phyloP scores from a whole-genome alignment of 768 basidiomycete genomes.

The Tricholoma terreum region DNA sequence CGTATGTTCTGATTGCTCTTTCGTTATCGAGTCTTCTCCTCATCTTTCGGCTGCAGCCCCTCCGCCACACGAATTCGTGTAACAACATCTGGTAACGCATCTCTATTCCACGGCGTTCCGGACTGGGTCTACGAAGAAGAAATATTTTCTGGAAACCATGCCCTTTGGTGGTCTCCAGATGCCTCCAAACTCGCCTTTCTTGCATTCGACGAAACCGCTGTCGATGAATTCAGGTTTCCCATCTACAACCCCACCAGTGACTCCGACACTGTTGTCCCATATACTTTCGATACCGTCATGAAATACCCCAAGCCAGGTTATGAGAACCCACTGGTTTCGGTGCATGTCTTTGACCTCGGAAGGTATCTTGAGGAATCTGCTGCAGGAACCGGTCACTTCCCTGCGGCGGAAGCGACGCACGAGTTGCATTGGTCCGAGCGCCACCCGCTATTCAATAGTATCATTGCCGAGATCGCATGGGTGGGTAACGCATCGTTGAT shows the following conservation, averaged over 20 bases:
- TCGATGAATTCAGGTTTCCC: slow-evolving; percentile 84
- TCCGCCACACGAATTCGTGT: slow-evolving; percentile 60
- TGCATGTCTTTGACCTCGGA: slow-evolving; percentile 79
- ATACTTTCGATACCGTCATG: slow-evolving; percentile 68
- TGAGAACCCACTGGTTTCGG: slow-evolving; percentile 80
- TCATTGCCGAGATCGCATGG: slow-evolving; percentile 87
- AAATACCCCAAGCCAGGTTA: slow-evolving; percentile 90
- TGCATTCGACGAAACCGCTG: slow-evolving; percentile 81
- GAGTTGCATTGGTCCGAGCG: slow-evolving; percentile 67
- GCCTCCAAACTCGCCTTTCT: slow-evolving; percentile 78
- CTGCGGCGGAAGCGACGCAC: slow-evolving; percentile 42
- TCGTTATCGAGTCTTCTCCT: neutral
- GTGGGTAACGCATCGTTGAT: slow-evolving; percentile 71
- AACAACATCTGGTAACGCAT: slow-evolving; percentile 76
- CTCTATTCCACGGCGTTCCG: slow-evolving; percentile 90
- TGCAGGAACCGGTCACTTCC: slow-evolving; percentile 24
- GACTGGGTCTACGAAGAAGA: slow-evolving; percentile 99
- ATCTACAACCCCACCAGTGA: slow-evolving; percentile 86
- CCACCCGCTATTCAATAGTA: slow-evolving; percentile 55
- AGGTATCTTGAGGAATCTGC: slow-evolving; percentile 41
- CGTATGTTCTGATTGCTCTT: slow-evolving; percentile 40
- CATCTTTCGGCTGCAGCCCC: slow-evolving; percentile 21
- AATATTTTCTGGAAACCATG: slow-evolving; percentile 66
- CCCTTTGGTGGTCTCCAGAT: slow-evolving; percentile 92
- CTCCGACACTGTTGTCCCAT: slow-evolving; percentile 70